Base-by-base conservation (phyloP, 1,284 basidiomycete genomes). In the Sporisorium sorghi region DNA sequence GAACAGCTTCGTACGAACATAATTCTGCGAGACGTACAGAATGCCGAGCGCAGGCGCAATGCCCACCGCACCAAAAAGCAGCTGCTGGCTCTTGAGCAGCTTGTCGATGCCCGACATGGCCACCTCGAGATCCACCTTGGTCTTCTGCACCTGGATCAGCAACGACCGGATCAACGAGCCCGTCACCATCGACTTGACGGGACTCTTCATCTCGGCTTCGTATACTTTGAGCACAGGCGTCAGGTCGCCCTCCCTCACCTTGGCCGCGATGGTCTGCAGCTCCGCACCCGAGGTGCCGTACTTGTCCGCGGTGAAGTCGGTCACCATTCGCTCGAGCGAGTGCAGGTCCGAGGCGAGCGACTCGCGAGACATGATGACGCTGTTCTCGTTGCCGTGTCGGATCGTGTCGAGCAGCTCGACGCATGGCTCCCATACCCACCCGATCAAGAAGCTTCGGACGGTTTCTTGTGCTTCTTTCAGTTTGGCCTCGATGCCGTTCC, bases 21-120 rank as follows among this genome's bases (percentile, higher is more conserved):
- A 71, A 28, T 62, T 66, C 40, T 68, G 52, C 11, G 67, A 58
- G 50, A 81, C 87, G 78, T 95, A 95, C 4, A 95, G 88, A 44
- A 98, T 87, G 2, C 91, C 89, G 19, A 98, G 86, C 0, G 92
- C 91, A 1, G 95, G 95, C 0, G 96, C 95, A 14, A 99, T 91
- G 74, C 96, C 96, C 62, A 98, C 94, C 73, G 97, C 97, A 1
- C 93, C 96, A 79, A 99, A 98, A 1, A 97, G 97, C 32, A 99
- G 88, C 84, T 97, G 93, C 85, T 99, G 96, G 2, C 93, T 94
- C 78, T 91, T 93, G 70, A 99, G 90, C 53, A 99, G 87, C 82
- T 92, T 93, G 86, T 99, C 96, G 74, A 97, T 92, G 53, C 93
- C 90, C 57, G 90, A 86, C 80, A 97, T 87, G 28, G 93, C 89